Base-by-base conservation (phyloP, 495 filamentous ascomycete genomes). In the Penicillium coffeae region DNA sequence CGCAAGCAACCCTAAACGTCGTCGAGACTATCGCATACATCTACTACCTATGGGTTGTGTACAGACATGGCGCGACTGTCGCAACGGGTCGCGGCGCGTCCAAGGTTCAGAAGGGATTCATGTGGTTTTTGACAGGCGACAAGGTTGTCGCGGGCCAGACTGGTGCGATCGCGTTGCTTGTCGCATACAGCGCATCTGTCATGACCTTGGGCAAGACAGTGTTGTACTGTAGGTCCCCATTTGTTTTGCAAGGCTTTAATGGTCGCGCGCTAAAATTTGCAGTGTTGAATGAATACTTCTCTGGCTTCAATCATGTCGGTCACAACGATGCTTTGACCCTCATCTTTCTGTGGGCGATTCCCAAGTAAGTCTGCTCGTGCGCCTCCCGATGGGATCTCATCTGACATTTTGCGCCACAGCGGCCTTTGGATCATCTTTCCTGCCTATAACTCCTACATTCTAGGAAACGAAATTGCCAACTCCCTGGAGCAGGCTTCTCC, bases 181-280 rank as follows among this genome's bases (percentile, higher is more conserved):
- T 87, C 18, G 88, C 77, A 4, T 92, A 85, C 52, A 74, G 75
- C 22, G 77, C 83, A 1, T 82, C 82, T 5, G 73, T 90, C 3
- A 87, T 93, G 86, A 96, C 92, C 1, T 56, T 93, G 1, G 85
- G 83, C 67, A 96, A 96, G 80, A 96, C 91, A 13, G 58, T 87
- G 45, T 68, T 97, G 13, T 97, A 96, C 59, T 86, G 90, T 90
- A 59, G 75, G 84, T 75, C 45, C 10, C 25, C 10, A 10, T 4
- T 30, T 12, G 52, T 36, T 1, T 21, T 36, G 3, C 40, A 19
- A 2, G 14, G 16, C 19, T 32, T 44, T 9, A 2, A n/a, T 40
- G 32, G n/a, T 38, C 27, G 43, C 42, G 22, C 42, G 32, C 54
- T 54, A 16, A 54, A 9, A 9, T 7, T 5, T 14, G 18, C 45